Percentiles rank a stretch among this genome's conserved stretches.
Evolutionary conservation across 352 stramenopile species (phyloP).

Genomic region (Phytophthora sojae): DNA sequence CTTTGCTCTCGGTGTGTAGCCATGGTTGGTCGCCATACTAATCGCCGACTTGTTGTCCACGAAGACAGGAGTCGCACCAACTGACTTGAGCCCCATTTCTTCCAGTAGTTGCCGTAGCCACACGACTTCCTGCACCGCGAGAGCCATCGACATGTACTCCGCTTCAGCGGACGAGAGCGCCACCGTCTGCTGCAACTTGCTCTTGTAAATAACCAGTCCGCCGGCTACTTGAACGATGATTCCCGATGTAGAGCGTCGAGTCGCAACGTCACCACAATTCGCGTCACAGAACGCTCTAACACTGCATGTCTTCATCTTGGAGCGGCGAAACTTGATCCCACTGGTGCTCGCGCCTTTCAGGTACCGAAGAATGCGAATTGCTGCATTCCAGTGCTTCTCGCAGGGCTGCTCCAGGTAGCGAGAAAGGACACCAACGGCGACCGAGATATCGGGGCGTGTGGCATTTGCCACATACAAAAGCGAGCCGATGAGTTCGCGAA

Average conservation of each 20-base stretch:
- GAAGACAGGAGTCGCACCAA: conserved; percentile 7
- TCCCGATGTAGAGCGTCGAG: too few relatives aligned
- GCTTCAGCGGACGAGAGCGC: not conserved
- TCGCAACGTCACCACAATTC: too few relatives aligned
- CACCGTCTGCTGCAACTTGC: not conserved
- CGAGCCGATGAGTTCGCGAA: conserved; percentile 16
- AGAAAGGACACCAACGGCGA: conserved; percentile 4
- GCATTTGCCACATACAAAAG: conserved; percentile 35
- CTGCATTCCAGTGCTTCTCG: not conserved
- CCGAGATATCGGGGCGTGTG: conserved; percentile 25
- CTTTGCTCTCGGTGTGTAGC: not conserved
- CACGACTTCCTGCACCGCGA: not conserved
- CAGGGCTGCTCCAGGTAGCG: not conserved
- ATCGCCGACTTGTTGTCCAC: conserved; percentile 1
- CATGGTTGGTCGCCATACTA: not conserved
- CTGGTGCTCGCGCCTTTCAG: too few relatives aligned
- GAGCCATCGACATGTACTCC: not conserved
- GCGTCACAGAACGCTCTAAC: conserved; percentile 2
- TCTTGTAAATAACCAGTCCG: too few relatives aligned
- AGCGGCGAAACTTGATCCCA: too few relatives aligned
- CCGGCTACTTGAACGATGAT: too few relatives aligned
- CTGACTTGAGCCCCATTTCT: not conserved
- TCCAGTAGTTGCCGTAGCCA: not conserved
- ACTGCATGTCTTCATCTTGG: too few relatives aligned
- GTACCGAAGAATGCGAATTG: not conserved